phyloP scores from a whole-genome alignment of 2,329 filamentous ascomycete genomes.

The Arthrobotrys pseudoclavata region DNA sequence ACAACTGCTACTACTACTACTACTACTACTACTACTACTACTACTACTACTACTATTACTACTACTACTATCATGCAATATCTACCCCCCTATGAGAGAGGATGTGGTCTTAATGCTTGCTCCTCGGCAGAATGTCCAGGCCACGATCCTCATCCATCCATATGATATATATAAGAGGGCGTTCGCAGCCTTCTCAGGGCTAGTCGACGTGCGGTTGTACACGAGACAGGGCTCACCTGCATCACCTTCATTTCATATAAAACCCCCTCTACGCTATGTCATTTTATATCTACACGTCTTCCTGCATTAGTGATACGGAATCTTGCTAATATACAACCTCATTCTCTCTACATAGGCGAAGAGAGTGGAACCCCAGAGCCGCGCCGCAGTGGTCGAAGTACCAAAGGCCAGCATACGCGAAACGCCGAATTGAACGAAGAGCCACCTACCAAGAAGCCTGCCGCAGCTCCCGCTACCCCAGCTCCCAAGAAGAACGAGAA shows the following conservation, averaged over 20 bases:
- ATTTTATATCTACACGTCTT: slow-evolving; percentile 1
- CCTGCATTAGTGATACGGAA: background rate
- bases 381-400: slow-evolving; percentile 92
- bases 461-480: slow-evolving; percentile 41
- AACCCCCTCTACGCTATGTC: background rate
- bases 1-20: background rate
- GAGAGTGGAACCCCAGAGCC: slow-evolving; percentile 76
- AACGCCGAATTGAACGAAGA: slow-evolving; percentile 81
- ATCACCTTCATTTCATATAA: slow-evolving; percentile 31
- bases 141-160: background rate
- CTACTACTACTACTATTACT: background rate
- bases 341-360: slow-evolving; percentile 24
- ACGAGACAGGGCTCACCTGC: slow-evolving; percentile 38
- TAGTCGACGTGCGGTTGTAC: slow-evolving; percentile 36
- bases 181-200: slow-evolving; percentile 16
- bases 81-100: slow-evolving; percentile 10
- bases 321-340: slow-evolving; percentile 26
- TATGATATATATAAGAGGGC: slow-evolving; percentile 41
- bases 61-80: slow-evolving; percentile 17
- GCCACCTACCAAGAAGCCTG: slow-evolving; percentile 65
- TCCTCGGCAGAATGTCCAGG: background rate
- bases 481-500: slow-evolving; percentile 66
- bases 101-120: background rate
- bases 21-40: background rate
- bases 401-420: slow-evolving; percentile 95